Evolutionary conservation across 768 basidiomycete genomes (phyloP).

Genomic region (Cyclocybe cylindracea): DNA sequence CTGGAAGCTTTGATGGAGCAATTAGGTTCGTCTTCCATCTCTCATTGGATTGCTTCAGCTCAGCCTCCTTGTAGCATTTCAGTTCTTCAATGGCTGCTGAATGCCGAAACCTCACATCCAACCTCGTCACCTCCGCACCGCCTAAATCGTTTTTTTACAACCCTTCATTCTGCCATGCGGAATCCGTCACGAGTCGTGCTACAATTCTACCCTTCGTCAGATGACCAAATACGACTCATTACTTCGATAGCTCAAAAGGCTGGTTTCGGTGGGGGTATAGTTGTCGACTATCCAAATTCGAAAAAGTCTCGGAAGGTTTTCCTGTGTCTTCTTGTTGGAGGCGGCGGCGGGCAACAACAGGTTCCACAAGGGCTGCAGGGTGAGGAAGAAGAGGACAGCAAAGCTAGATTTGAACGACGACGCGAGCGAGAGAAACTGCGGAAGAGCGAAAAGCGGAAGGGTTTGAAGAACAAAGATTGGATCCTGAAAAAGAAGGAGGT

Average conservation of each 20-base stretch:
- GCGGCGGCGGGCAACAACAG: slow-evolving; percentile 62
- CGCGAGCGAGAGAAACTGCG: slow-evolving; percentile 65
- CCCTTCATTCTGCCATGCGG: slow-evolving; percentile 81
- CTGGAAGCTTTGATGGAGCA: slow-evolving; percentile 96
- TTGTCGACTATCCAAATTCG: slow-evolving; percentile 97
- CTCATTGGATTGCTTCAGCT: not conserved
- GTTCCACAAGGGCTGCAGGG: slow-evolving; percentile 79
- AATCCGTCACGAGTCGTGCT: slow-evolving; percentile 86
- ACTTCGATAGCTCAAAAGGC: slow-evolving; percentile 91
- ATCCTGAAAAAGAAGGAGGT: slow-evolving; percentile 97
- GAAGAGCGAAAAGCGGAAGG: slow-evolving; percentile 70
- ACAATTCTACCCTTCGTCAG: slow-evolving; percentile 96
- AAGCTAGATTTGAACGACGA: slow-evolving; percentile 75
- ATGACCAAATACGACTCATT: slow-evolving; percentile 96
- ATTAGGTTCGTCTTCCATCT: slow-evolving; percentile 66
- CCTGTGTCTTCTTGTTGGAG: slow-evolving; percentile 88
- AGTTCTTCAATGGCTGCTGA: slow-evolving; percentile 98
- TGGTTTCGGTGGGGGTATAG: slow-evolving; percentile 94
- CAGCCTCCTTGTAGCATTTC: slow-evolving; percentile 67
- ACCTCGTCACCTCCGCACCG: slow-evolving; percentile 89
- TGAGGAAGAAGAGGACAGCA: slow-evolving; percentile 57
- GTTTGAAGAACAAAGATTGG: slow-evolving; percentile 83
- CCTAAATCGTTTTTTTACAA: slow-evolving; percentile 88
- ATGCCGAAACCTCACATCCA: slow-evolving; percentile 90
- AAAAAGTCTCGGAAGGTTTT: slow-evolving; percentile 96